Base-by-base conservation (phyloP, 2,329 filamentous ascomycete species). In the Coniella lustricola region DNA sequence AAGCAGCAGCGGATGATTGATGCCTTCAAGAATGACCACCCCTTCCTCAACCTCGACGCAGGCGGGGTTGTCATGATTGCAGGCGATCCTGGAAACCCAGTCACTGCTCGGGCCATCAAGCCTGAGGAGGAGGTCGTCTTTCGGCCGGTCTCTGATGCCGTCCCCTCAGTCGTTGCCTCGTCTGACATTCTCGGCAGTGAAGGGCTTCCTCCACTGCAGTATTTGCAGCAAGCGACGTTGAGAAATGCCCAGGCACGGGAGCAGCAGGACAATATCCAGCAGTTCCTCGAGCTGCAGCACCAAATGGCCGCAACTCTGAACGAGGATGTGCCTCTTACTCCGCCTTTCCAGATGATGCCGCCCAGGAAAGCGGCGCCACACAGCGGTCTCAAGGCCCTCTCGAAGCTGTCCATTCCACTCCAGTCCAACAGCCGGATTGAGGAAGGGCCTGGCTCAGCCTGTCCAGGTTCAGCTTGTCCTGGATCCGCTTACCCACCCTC, bases 261-360 rank as follows among this genome's bases (percentile, higher is more conserved):
- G 61, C 87, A 90, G 5, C 90, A 94, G 64, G 90, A 96, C 67
- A 95, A 91, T 58, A 89, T 97, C 32, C 84, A 87, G 60, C 88
- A 95, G 56, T 97, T 95, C 67, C 77, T 97, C 46, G 80, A 80
- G 61, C 90, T 95, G 63, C 91, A 97, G 64, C 84, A 86, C 62
- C 75, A 78, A 48, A 54, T 64, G 20, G 37, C 35, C 16, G 57
- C 58, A 32, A 58, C 56, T 37, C 57, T 65, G 63, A 60, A 66
- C 20, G 71, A 71, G 53, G 77, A 84, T 46, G 76, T 85, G n/a
- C 79, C 81, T 7, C 79, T 79, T 8, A 84, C 84, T 7, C 84
- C 86, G 14, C 82, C 84, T 3, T 85, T 84, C 56, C 81, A 87
- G 68, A 71, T 82, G 57, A 75, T 76, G 52, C 75, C 78, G 13